These are phyloP conservation scores for Chaetomium olivaceum DNA, from an alignment of 2,329 filamentous ascomycete genomes.

Conservation along the genomic window DNA sequence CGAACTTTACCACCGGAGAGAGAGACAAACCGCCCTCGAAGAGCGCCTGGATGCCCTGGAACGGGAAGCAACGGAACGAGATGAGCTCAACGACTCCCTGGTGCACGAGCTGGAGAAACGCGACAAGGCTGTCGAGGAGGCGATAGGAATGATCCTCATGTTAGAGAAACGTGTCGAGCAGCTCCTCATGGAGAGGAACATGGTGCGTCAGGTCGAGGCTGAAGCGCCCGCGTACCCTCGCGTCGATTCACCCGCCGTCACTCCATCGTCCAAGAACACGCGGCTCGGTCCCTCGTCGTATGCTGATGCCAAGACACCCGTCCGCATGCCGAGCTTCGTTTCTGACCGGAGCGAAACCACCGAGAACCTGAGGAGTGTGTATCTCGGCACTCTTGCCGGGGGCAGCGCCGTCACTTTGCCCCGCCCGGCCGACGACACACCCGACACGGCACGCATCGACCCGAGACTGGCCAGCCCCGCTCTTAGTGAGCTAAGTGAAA, in stretches of 20 bases:
- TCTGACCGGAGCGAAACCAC: slow-evolving; percentile 61
- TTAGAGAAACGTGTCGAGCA: slow-evolving; percentile 62
- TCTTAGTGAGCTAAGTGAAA: slow-evolving; percentile 66
- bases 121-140: slow-evolving; percentile 70
- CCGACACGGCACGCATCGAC: slow-evolving; percentile 39
- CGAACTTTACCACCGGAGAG: slow-evolving; percentile 68
- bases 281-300: slow-evolving; percentile 17
- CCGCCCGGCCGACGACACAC: slow-evolving; percentile 47
- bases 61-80: slow-evolving; percentile 52
- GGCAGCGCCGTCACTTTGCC: slow-evolving; percentile 54
- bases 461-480: slow-evolving; percentile 57
- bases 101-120: slow-evolving; percentile 64
- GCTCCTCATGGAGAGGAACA: slow-evolving; percentile 54
- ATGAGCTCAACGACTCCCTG: slow-evolving; percentile 58
- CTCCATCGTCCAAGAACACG: slow-evolving; percentile 29
- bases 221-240: slow-evolving; percentile 41
- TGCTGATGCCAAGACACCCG: slow-evolving; percentile 45
- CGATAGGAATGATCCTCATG: slow-evolving; percentile 66
- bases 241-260: slow-evolving; percentile 35
- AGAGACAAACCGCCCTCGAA: slow-evolving; percentile 60
- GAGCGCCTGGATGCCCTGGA: slow-evolving; percentile 57
- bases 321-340: slow-evolving; percentile 65
- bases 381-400: slow-evolving; percentile 47
- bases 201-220: slow-evolving; percentile 53
- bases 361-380: slow-evolving; percentile 62